phyloP scores from a whole-genome alignment of 306 rosid genomes.

The Cajanus cajan region DNA sequence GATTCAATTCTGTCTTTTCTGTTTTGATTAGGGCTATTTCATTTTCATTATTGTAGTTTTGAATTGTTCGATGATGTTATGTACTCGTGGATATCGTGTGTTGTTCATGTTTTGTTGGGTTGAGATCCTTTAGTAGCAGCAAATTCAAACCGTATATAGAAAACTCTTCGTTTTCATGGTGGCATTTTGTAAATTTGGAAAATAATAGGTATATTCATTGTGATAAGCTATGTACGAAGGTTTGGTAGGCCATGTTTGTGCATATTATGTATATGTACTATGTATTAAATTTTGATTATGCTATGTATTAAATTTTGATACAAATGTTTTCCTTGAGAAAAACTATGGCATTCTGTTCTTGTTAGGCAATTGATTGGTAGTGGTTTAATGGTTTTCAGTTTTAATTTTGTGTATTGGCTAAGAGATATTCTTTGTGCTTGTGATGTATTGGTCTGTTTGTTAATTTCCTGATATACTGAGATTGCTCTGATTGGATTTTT shows the following conservation, averaged over 20 bases:
- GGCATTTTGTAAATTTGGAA: too few species aligned
- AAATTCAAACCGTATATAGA: too few species aligned
- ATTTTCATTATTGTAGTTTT: background rate
- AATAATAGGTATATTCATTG: too few species aligned
- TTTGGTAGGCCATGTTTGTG: too few species aligned
- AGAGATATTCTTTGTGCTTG: background rate
- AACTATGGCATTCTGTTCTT: background rate
- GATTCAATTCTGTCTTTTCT: too few species aligned
- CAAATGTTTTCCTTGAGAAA: background rate
- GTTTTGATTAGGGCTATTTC: too few species aligned
- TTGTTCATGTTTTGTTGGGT: background rate
- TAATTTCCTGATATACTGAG: conserved; percentile 26
- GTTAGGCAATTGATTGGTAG: background rate
- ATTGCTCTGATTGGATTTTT: conserved; percentile 34
- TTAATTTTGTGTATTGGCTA: background rate
- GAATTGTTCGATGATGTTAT: background rate
- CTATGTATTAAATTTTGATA: too few species aligned
- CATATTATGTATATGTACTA: too few species aligned
- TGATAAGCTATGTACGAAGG: too few species aligned
- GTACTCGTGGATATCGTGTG: background rate
- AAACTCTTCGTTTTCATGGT: too few species aligned
- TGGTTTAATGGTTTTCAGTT: background rate
- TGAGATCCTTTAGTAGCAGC: background rate
- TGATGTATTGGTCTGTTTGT: background rate
- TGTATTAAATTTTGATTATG: too few species aligned